These are phyloP conservation scores for Cucurbita moschata DNA, from an alignment of 306 rosid genomes.

Conservation along the genomic window DNA sequence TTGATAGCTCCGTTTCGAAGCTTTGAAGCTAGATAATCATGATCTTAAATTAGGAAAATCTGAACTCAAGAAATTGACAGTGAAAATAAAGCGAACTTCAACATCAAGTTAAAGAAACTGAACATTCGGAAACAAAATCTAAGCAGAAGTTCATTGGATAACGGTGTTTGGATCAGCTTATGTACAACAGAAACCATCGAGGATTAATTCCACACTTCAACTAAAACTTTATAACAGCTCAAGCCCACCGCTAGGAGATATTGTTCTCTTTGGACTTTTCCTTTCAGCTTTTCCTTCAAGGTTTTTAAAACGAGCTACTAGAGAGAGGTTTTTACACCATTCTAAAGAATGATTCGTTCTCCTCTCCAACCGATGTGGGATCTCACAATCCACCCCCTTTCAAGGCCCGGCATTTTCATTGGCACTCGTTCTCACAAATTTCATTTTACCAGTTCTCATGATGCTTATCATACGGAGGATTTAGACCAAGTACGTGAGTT, in stretches of 20 bases:
- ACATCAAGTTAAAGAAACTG: background rate
- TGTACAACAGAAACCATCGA: background rate
- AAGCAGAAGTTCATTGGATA: background rate
- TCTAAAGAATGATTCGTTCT: too few species aligned
- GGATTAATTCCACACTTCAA: background rate
- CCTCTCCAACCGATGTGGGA: too few species aligned
- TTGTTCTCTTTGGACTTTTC: too few species aligned
- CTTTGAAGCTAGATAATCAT: constrained; percentile 51
- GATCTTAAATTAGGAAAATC: constrained; percentile 1
- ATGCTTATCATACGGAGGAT: background rate
- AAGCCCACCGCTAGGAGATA: too few species aligned
- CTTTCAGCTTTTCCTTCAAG: too few species aligned
- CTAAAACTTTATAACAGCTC: background rate
- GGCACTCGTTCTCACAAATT: too few species aligned
- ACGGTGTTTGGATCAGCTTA: background rate
- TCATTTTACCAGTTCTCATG: background rate
- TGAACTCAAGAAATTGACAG: background rate
- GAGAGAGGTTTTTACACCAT: too few species aligned
- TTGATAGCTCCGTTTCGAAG: constrained; percentile 68
- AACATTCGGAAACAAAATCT: background rate
- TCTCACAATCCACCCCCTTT: too few species aligned
- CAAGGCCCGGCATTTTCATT: fast-evolving
- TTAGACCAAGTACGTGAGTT: background rate
- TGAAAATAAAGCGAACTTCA: background rate
- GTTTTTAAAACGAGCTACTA: too few species aligned